Base-by-base conservation (phyloP, 1,284 basidiomycete genomes). In the Peniophora sp. region DNA sequence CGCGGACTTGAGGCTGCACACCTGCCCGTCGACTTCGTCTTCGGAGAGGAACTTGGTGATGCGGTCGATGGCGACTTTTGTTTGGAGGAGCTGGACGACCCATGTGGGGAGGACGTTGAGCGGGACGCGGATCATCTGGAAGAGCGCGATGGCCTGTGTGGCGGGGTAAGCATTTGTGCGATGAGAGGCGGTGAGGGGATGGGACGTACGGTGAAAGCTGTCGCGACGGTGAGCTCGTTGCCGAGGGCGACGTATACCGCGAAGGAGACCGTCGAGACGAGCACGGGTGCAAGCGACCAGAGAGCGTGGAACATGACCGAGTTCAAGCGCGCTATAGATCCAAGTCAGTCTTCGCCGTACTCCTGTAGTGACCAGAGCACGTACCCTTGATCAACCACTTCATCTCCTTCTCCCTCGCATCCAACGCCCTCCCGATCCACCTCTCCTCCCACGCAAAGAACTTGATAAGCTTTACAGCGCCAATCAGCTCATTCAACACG, bases 401-500 rank as follows among this genome's bases (percentile, higher is more conserved):
- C 59, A 90, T 72, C 65, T 89, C 87, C 17, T 68, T 64, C 45
- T 72, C 74, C 50, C 85, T 72, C 5, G 79, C 76, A 24, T 78
- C 76, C 58, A 86, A 64, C 0, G 71, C 73, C 1, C 79, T 72
- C 18, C 75, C 63, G 47, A 88, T 83, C 88, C 87, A 91, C 12
- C 76, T 71, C 34, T 81, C 77, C 59, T 90, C 87, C 88, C 88
- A 90, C 3, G 86, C 87, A 55, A 90, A 90, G 68, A 91, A 88
- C 60, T 93, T 93, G 71, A 93, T 86, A 61, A 92, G 90, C 60
- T 88, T 89, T 55, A 88, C 72, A 3, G 85, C 82, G 32, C 80
- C 72, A 50, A 95, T 86, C 15, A 97, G 72, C 65, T 97, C 94
- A 53, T 86, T 94, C 58, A 97, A 67, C 15, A 92, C 84, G 0